Base-by-base conservation (phyloP, 805 yeast species). In the Alloascoidea hylecoeti region DNA sequence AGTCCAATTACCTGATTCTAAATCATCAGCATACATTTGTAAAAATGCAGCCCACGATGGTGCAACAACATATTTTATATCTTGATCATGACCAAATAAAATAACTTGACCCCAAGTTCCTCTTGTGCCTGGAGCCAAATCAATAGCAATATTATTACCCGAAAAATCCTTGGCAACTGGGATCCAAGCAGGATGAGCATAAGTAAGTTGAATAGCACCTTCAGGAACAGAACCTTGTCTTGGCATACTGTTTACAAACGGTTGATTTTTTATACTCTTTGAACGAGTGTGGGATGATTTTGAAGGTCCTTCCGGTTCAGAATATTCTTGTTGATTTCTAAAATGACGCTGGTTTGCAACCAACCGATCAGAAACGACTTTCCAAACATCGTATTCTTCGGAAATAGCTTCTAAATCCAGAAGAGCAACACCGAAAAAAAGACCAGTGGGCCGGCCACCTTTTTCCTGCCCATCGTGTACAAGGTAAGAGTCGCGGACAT, bases 51-150 rank as follows among this genome's bases (percentile, higher is more conserved):
- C 95, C 78, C 94, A 89, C 40, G 79, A 80, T 37, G 75, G 72
- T 15, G 96, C 94, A 39, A 92, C 64, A 30, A 82, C 88, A 56
- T 72, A 85, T 55, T 89, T 89, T 30, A 81, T 74, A 60, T 89
- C 97, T 52, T 77, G 89, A 46, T 89, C 97, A 52, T 96, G 76
- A 32, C 98, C 98, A 56, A 83, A 89, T 39, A 88, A 52, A 44
- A 89, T 89, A 15, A 92, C 79, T 60, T 89, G 98, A 30, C 97
- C 98, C 71, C 81, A 75, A 41, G 64, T 67, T 35, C 96, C 95
- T 17, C 61, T 60, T 5, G 77, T 69, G 4, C 85, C 95, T 1
- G 92, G 89, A 2, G 83, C 77, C 42, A 89, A 66, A 59, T 89
- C 98, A 13, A 92, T 64, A 38, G 86, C 98, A 45, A 89, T 77